Conservation (phyloP, 78 protist species). For the Tieghemostelium lacteum region DNA sequence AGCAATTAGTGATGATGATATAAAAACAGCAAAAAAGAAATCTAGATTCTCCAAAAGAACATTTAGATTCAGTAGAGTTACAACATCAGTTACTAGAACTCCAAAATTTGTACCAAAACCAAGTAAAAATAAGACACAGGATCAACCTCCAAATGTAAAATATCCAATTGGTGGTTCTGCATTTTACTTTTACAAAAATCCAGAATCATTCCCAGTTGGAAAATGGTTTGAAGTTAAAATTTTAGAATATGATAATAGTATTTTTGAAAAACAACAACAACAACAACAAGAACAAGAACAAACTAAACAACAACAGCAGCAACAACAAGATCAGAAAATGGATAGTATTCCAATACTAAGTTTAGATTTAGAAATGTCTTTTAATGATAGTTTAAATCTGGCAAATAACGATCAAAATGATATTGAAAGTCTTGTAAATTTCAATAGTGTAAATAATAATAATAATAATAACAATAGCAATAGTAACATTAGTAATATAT, state of each 20-base stretch:
- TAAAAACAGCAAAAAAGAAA: conserved; percentile 27
- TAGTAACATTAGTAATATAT: neutral
- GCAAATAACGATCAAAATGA: neutral
- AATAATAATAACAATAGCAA: neutral
- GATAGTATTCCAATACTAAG: neutral
- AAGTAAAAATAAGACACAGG: conserved; percentile 14
- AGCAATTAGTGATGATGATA: conserved; percentile 34
- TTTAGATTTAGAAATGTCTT: neutral
- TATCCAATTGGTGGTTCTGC: conserved; percentile 51
- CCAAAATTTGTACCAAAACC: conserved; percentile 51
- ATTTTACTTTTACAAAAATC: conserved; percentile 54
- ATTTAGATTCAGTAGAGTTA: conserved; percentile 58
- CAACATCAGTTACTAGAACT: conserved; percentile 17
- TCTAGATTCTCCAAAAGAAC: conserved; percentile 49
- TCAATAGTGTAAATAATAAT: neutral
- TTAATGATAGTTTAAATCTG: no score
- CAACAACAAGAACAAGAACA: conserved; percentile 3
- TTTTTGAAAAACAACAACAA: neutral
- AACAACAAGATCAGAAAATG: conserved; percentile 5
- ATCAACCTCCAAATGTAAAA: neutral
- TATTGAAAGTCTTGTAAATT: neutral
- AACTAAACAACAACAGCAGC: neutral
- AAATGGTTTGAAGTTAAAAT: conserved; percentile 75
- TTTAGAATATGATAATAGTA: conserved; percentile 33
- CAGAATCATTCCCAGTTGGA: conserved; percentile 46